phyloP scores from a whole-genome alignment of 768 basidiomycete species.

The Crepidotus variabilis region DNA sequence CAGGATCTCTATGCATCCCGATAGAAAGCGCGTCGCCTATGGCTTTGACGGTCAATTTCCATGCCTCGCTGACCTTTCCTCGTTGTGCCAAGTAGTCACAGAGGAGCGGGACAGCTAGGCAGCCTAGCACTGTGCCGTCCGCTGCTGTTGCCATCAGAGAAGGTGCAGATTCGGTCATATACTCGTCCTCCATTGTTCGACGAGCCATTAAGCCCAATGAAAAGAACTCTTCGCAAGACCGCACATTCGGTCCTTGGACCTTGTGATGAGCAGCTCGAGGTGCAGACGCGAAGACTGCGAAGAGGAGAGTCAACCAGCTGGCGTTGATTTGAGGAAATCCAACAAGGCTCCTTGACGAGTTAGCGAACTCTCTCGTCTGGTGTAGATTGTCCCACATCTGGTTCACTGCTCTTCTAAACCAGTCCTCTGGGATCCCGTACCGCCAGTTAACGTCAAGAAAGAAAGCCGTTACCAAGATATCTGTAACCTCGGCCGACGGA shows the following conservation, averaged over 20 bases:
- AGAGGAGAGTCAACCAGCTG: conserved; percentile 49
- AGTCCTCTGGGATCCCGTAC: conserved; percentile 45
- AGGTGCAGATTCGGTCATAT: conserved; percentile 29
- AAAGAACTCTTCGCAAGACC: conserved; percentile 29
- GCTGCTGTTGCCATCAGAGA: conserved; percentile 35
- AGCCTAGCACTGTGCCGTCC: conserved; percentile 44
- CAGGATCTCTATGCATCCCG: conserved; percentile 42
- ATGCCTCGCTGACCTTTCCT: conserved; percentile 46
- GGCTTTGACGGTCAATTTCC: conserved; percentile 41
- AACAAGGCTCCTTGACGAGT: conserved; percentile 9
- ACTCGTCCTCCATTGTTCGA: conserved; percentile 42
- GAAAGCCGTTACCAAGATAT: conserved; percentile 34
- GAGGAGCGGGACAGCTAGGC: conserved; percentile 42
- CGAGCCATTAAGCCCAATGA: conserved; percentile 41
- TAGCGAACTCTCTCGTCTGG: conserved; percentile 15
- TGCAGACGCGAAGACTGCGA: conserved; percentile 41
- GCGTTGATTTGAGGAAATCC: conserved; percentile 36
- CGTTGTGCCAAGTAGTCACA: conserved; percentile 41
- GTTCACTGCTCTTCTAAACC: conserved; percentile 38
- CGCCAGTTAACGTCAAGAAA: conserved; percentile 48
- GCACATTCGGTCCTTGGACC: conserved; percentile 6
- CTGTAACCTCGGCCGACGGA: conserved; percentile 26
- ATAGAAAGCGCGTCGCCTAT: conserved; percentile 36
- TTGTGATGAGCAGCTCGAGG: conserved; percentile 23
- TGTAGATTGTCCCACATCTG: conserved; percentile 46